Conservation (phyloP, 805 yeast genomes). For the Kodamaea laetipori region DNA sequence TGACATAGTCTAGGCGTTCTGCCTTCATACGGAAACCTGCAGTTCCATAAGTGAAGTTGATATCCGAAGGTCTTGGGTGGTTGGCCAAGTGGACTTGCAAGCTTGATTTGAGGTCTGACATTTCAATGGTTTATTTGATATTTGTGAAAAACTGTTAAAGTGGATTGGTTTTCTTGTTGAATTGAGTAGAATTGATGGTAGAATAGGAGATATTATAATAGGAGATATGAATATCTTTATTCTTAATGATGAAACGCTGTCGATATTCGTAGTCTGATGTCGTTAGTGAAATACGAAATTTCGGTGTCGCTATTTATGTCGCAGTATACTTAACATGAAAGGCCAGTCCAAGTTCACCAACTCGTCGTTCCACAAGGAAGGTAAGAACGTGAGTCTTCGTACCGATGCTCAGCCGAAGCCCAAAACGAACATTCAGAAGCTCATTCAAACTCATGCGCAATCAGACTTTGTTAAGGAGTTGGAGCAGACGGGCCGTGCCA, state of each 20-base stretch:
- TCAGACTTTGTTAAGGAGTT: constrained; percentile 39
- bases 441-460: constrained; percentile 21
- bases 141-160: constrained; percentile 3
- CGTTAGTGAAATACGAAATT: not conserved
- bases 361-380: constrained; percentile 35
- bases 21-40: constrained; percentile 93
- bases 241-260: too few relatives aligned
- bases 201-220: not conserved
- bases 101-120: constrained; percentile 13
- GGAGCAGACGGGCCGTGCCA: constrained; percentile 41
- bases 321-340: too few relatives aligned
- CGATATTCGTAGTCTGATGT: too few relatives aligned
- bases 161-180: not conserved
- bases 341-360: constrained; percentile 24
- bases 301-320: too few relatives aligned
- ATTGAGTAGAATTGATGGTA: not conserved
- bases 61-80: constrained; percentile 48
- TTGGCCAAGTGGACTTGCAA: constrained; percentile 13
- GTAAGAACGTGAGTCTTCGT: constrained; percentile 16
- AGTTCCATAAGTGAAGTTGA: constrained; percentile 77
- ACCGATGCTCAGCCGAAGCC: constrained; percentile 15
- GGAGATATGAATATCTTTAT: too few relatives aligned
- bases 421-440: constrained; percentile 13
- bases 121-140: not conserved
- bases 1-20: constrained; percentile 69